Percentiles rank a stretch among this genome's conserved stretches.
These are phyloP conservation scores for Boletus rubescentipes DNA, from an alignment of 768 basidiomycete species.

Conservation along the genomic window DNA sequence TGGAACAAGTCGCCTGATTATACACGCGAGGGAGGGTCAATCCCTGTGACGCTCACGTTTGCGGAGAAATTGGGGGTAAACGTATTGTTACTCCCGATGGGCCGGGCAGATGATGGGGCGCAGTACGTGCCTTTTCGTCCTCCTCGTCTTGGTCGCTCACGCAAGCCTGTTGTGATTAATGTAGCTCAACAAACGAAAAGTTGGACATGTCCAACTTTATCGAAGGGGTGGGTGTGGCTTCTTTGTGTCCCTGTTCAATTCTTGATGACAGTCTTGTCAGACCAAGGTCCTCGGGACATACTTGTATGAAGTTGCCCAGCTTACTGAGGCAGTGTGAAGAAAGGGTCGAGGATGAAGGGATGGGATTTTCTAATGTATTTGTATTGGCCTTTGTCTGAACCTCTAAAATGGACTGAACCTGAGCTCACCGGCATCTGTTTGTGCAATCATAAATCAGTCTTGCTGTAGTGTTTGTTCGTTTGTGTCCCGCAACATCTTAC, in stretches of 20 bases:
- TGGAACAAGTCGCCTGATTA: constrained; percentile 78
- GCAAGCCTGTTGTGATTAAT: background rate
- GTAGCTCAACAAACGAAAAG: constrained; percentile 92
- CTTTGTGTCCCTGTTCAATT: background rate
- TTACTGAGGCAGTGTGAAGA: constrained; percentile 14
- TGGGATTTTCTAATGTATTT: background rate
- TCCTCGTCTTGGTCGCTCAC: background rate
- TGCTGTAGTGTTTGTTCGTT: no score
- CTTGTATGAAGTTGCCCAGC: constrained; percentile 31
- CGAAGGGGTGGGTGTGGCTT: constrained; percentile 56
- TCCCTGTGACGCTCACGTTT: constrained; percentile 92
- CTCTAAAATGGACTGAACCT: no score
- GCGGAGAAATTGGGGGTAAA: constrained; percentile 86
- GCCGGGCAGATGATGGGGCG: constrained; percentile 91
- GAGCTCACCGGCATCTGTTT: no score
- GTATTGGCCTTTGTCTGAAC: background rate
- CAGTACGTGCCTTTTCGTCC: constrained; percentile 53
- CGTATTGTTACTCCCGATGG: constrained; percentile 89
- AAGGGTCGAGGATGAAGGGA: background rate
- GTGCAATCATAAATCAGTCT: no score
- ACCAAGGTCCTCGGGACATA: constrained; percentile 36
- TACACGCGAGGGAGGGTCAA: constrained; percentile 91
- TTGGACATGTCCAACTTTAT: constrained; percentile 89
- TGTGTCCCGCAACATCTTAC: no score
- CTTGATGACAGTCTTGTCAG: constrained; percentile 13